Evolutionary conservation across 2,329 filamentous ascomycete genomes (phyloP).

Genomic region (Sporothrix phasma): DNA sequence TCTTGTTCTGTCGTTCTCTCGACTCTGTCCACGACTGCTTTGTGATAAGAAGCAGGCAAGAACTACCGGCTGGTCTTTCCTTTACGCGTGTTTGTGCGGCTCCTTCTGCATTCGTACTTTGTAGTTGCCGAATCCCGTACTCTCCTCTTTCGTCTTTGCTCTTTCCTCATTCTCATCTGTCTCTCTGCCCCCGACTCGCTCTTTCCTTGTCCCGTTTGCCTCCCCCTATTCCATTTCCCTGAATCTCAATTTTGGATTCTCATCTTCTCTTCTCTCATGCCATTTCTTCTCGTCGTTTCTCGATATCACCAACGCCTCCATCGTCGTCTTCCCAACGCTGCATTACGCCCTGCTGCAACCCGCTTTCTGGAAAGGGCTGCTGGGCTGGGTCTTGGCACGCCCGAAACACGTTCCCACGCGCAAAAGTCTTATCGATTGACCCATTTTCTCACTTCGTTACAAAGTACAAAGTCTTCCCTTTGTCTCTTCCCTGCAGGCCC

Average conservation of each 20-base stretch:
- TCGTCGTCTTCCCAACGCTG: background rate
- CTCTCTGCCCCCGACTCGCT: background rate
- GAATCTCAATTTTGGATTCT: background rate
- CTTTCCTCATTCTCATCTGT: background rate
- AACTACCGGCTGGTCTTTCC: background rate
- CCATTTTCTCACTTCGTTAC: background rate
- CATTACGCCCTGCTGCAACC: background rate
- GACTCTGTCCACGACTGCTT: background rate
- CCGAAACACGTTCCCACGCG: constrained; percentile 2
- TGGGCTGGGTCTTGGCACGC: background rate
- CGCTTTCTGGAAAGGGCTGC: background rate
- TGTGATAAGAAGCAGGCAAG: background rate
- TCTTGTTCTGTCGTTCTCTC: background rate
- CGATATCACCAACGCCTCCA: background rate
- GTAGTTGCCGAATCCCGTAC: background rate
- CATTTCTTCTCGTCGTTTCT: background rate
- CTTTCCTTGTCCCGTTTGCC: background rate
- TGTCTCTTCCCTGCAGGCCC: background rate
- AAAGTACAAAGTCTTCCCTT: background rate
- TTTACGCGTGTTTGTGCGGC: background rate
- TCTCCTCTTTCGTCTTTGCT: background rate
- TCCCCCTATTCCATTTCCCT: background rate
- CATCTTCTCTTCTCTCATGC: background rate
- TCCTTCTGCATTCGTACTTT: constrained; percentile 7
- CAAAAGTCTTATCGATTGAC: background rate